Evolutionary conservation across 1,139 yeast species (phyloP), one percentile per base, ranked within the genome.

Genomic region (Taphrina sp.): DNA sequence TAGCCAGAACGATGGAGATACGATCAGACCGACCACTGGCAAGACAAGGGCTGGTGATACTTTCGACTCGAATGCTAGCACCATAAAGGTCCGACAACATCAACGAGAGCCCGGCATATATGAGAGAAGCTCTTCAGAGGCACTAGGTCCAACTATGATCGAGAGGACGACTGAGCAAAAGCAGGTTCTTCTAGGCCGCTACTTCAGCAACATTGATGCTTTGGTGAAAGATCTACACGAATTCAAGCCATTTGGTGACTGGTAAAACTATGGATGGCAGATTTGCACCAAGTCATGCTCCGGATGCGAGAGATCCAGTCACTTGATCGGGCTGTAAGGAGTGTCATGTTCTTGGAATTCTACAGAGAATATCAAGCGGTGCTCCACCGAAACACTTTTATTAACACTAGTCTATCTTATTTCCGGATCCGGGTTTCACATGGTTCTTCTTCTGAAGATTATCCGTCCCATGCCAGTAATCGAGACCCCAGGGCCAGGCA

Each of bases 91-190:
- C 24, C 24, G 38, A 5, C 36, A 31, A 20, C 47, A 43, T 28
- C 31, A 26, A 7, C 47, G 47, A 5, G 38, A 43, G 38, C 47
- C 47, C n/a, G 47, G 38, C 3, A 24, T 24, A 20, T 29, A 35
- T 14, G 31, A 39, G 42, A 5, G 52, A 53, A 7, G 60, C 43
- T 34, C 12, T 36, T 23, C 22, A 22, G 24, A 14, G 35, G 78
- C 8, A 7, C 20, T 23, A 16, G 22, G 22, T 20, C 10, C 29
- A 14, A 24, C 26, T 16, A 14, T 33, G 22, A n/a, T n/a, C n/a
- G n/a, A n/a, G n/a, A 67, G 71, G 60, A 71, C 74, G 1, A 74
- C 80, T 7, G 67, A 71, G 41, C 83, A 82, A 52, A 84, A 85
- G 65, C 77, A 81, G 22, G 70, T 69, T 34, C 69, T 80, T 55